Evolutionary conservation across 805 yeast genomes (phyloP), one percentile per base, ranked within the genome.

Genomic region (Suhomyces pyralidae): DNA sequence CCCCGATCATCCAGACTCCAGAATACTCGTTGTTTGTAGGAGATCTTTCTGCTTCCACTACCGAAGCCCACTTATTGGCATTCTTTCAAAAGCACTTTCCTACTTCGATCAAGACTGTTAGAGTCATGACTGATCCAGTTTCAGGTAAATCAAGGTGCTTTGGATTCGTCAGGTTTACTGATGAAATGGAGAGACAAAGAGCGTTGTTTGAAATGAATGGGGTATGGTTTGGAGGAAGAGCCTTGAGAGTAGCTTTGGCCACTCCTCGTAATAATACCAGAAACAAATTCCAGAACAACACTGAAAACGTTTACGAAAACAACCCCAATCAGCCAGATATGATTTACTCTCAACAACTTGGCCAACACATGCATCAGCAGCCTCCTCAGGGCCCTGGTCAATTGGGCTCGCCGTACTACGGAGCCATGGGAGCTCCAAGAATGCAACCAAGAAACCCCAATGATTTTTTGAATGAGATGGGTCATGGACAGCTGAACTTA

Each of bases 101-200:
- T 7, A 73, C 73, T 49, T 81, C 89, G 7, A 86, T 88, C 40
- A 86, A 86, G 60, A 87, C 94, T 2, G 94, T 88, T 6, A 73
- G 94, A 54, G 93, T 88, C 9, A 88, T 88, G 93, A 87, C 94
- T 0, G 93, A 88, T 63, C 94, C 94, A 2, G 80, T 88, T 5
- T 80, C 87, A 12, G 92, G 92, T 0, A 80, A 85, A 26, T 84
- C 90, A 2, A 74, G 93, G 58, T 86, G 94, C 61, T 87, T 87
- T 69, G 94, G 94, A 0, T 88, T 88, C 68, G 91, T 88, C 25
- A 73, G 96, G 55, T 88, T 88, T 64, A 80, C 86, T 20, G 82
- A 81, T 58, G 90, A 86, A 57, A 78, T 72, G 40, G 93, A 87
- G 60, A 77, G 93, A 60, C 80, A 81, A 51, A 66, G 83, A 36